These are phyloP conservation scores for Zymoseptoria brevis DNA, from an alignment of 2,329 filamentous ascomycete species.

Conservation along the genomic window DNA sequence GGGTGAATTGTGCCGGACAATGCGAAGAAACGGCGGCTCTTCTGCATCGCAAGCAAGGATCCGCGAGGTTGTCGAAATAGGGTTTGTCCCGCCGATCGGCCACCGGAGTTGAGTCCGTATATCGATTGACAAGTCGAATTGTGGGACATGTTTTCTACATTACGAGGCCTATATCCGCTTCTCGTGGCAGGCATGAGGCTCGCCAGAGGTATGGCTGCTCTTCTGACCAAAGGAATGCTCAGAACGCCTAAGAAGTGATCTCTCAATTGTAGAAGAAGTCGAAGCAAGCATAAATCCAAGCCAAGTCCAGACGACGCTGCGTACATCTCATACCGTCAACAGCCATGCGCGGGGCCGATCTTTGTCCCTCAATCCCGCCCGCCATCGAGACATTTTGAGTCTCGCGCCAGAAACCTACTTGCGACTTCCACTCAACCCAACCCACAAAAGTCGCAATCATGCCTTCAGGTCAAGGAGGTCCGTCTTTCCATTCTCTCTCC, in stretches of 20 bases:
- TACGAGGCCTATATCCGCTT: too few species aligned
- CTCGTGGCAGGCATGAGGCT: too few species aligned
- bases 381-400: neutral
- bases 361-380: neutral
- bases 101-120: neutral
- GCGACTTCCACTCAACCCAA: neutral
- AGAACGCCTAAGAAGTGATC: too few species aligned
- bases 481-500: conserved; percentile 13
- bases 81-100: neutral
- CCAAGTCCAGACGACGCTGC: neutral
- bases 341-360: neutral
- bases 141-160: neutral
- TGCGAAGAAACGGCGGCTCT: neutral
- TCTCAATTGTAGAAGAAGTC: neutral
- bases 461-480: conserved; percentile 45
- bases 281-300: neutral
- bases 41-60: neutral
- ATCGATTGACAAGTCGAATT: neutral
- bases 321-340: neutral
- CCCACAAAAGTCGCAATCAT: conserved; percentile 29
- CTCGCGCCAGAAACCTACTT: neutral
- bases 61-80: neutral
- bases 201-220: too few species aligned
- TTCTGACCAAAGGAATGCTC: too few species aligned
- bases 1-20: neutral